Percentiles rank a stretch among this genome's conserved stretches.
phyloP scores from a whole-genome alignment of 2,329 filamentous ascomycete genomes.

The Penicillium sp. region DNA sequence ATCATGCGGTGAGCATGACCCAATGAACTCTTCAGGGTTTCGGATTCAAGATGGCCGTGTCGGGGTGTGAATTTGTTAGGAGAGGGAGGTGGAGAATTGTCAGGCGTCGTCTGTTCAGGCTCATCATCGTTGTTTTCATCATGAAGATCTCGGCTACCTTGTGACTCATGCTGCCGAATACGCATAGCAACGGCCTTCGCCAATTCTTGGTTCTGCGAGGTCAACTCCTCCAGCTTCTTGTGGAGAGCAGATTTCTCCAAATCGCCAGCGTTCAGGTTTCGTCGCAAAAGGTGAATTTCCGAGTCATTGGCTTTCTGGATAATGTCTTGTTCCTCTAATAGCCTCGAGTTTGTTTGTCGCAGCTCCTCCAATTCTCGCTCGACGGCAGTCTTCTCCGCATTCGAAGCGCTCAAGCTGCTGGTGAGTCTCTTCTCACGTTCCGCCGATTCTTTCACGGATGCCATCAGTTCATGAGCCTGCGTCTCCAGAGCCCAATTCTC shows the following conservation, averaged over 20 bases:
- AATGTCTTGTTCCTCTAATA: constrained; percentile 76
- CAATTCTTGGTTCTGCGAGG: constrained; percentile 85
- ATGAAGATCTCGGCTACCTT: constrained; percentile 58
- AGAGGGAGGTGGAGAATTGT: constrained; percentile 86
- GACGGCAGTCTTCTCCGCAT: constrained; percentile 71
- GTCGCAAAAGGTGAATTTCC: constrained; percentile 79
- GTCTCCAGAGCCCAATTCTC: constrained; percentile 98
- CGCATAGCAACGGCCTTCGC: constrained; percentile 79
- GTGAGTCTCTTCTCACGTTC: constrained; percentile 82
- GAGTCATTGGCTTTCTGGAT: constrained; percentile 82
- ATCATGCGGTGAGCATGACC: constrained; percentile 96
- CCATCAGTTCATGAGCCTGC: constrained; percentile 78
- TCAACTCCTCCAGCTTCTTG: constrained; percentile 83
- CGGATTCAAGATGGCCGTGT: constrained; percentile 87
- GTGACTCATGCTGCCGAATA: constrained; percentile 64
- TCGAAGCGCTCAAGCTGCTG: constrained; percentile 67
- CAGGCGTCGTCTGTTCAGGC: constrained; percentile 71
- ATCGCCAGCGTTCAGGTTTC: constrained; percentile 75
- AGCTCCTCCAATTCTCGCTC: constrained; percentile 91
- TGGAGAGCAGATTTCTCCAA: constrained; percentile 75
- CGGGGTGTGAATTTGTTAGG: constrained; percentile 89
- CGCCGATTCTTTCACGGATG: constrained; percentile 69
- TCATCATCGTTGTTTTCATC: constrained; percentile 65
- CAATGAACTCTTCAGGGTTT: constrained; percentile 91
- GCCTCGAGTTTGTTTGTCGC: constrained; percentile 73